Percentiles rank a stretch among this genome's conserved stretches.
Conservation (phyloP, 768 basidiomycete species). For the Leccinellum rugosiceps region DNA sequence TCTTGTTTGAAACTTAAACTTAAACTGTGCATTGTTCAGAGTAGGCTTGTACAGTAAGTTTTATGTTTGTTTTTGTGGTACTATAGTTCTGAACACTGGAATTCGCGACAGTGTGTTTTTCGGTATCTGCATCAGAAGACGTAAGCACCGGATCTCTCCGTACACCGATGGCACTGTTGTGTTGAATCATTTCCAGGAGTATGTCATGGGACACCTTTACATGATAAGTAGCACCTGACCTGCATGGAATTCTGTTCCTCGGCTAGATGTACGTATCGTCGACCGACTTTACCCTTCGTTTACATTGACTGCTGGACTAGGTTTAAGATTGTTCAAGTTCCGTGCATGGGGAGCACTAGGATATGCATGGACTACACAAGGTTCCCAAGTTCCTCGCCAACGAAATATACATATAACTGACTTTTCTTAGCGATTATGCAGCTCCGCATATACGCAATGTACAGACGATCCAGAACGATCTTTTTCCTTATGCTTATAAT, state of each 20-base stretch:
- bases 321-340: constrained; percentile 27
- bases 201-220: constrained; percentile 2
- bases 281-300: not conserved
- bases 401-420: constrained; percentile 8
- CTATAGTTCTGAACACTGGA: not conserved
- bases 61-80: not conserved
- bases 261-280: constrained; percentile 20
- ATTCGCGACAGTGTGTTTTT: constrained; percentile 20
- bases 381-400: constrained; percentile 7
- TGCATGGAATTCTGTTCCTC: not conserved
- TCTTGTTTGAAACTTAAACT: not conserved
- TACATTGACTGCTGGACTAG: constrained; percentile 9
- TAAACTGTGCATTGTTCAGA: constrained; percentile 1
- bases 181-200: constrained; percentile 20
- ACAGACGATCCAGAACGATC: constrained; percentile 22
- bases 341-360: constrained; percentile 32
- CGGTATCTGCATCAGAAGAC: constrained; percentile 11
- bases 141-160: constrained; percentile 6
- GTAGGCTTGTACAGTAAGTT: constrained; percentile 19
- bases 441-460: constrained; percentile 34
- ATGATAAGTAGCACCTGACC: constrained; percentile 1
- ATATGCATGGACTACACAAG: constrained; percentile 32
- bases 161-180: not conserved
- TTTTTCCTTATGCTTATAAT: constrained; percentile 15
- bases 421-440: constrained; percentile 27